Evolutionary conservation across 2,329 filamentous ascomycete genomes (phyloP), one percentile per base, ranked within the genome.

Genomic region (Colletotrichum sp.): DNA sequence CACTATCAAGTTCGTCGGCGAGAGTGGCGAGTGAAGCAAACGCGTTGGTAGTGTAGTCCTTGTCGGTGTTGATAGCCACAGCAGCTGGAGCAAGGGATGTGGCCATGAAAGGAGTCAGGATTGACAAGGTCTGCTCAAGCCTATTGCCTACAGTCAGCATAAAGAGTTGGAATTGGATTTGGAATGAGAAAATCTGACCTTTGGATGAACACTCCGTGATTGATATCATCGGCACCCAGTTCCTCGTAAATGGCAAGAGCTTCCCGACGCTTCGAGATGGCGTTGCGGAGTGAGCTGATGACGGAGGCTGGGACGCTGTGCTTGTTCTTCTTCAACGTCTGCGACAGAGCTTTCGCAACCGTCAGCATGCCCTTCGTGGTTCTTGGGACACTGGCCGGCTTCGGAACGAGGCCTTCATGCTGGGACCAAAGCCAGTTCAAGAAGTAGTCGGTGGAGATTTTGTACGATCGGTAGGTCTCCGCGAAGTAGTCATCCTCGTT

Each of bases 41-140:
- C 0, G 24, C n/a, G 52, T 56, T 56, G n/a, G 12, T 0, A 56
- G 0, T 8, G n/a, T 1, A 1, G 3, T 0, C 1, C 1, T 56
- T 56, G 0, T 56, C 12, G 38, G 18, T 4, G 0, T n/a, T 3
- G 38, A 2, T 43, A 1, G 38, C 3, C 8, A 43, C 5, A 6
- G 38, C 18, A 43, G 38, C 38, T 1, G 38, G 38, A 1, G 38
- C 38, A 43, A 2, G 18, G 38, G 38, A n/a, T 2, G 0, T 43
- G 4, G 52, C 52, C 12, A 0, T 56, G 12, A 56, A 56, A 21
- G 52, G 52, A 3, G 52, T 5, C 0, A 56, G 1, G 0, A 56
- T 56, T 21, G n/a, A 26, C 6, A 56, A 26, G 21, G 52, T 56
- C 52, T 56, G 52, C 0, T 21, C 12, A 24, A 56, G 52, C 14